phyloP scores from a whole-genome alignment of 2,329 filamentous ascomycete species.

The Ceratocystis lukuohia region DNA sequence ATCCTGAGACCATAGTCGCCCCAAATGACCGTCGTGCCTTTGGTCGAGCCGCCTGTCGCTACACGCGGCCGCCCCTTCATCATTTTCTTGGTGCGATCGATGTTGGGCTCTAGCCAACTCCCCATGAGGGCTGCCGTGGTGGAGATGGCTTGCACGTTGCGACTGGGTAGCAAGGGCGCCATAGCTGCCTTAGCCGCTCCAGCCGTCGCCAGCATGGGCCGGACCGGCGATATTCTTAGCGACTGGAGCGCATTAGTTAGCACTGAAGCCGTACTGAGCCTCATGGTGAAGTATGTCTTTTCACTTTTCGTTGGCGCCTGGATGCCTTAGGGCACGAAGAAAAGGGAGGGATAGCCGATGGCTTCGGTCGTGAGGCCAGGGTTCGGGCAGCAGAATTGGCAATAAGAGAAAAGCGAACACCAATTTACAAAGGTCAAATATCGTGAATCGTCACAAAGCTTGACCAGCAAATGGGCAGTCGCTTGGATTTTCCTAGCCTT shows the following conservation, averaged over 20 bases:
- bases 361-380: not conserved
- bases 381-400: not conserved
- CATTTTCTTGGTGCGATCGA: constrained; percentile 68
- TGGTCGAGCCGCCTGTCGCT: constrained; percentile 75
- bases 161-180: constrained; percentile 25
- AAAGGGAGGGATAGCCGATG: not conserved
- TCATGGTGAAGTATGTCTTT: constrained; percentile 31
- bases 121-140: constrained; percentile 46
- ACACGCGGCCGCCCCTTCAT: constrained; percentile 84
- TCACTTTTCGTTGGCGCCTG: not conserved
- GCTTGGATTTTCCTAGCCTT: constrained; percentile 5
- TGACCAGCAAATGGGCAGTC: not conserved
- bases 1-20: constrained; percentile 92
- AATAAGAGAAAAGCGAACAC: not conserved
- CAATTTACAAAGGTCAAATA: not conserved
- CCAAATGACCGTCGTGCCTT: constrained; percentile 92
- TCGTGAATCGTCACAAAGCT: constrained; percentile 2
- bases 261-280: constrained; percentile 31
- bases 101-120: constrained; percentile 72
- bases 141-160: constrained; percentile 54
- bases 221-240: constrained; percentile 31
- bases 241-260: constrained; percentile 39
- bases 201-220: constrained; percentile 28
- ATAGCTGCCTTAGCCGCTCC: constrained; percentile 24
- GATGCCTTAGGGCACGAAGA: not conserved